Evolutionary conservation across 805 yeast species (phyloP).

Genomic region (Blastobotrys muscicola): DNA sequence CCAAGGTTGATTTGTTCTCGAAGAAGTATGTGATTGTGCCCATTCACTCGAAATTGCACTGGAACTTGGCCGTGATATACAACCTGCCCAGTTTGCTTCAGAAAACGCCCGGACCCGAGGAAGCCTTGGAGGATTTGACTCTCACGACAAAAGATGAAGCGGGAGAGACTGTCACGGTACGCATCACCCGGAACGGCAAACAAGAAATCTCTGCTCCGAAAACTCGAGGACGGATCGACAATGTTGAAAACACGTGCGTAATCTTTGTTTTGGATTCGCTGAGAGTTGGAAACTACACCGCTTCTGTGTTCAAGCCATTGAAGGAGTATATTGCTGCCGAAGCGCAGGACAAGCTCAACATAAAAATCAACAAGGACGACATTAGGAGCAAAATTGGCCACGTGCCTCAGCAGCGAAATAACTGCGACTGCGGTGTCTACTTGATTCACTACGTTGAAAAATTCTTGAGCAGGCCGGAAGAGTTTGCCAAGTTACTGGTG

Average conservation of each 20-base stretch:
- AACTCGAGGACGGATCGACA: conserved; percentile 1
- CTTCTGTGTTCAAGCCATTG: conserved; percentile 35
- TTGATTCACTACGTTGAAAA: conserved; percentile 46
- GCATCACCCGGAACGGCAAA: background rate
- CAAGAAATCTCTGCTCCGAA: background rate
- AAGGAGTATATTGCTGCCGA: conserved; percentile 54
- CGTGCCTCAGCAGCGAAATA: conserved; percentile 80
- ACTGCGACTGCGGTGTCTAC: conserved; percentile 92
- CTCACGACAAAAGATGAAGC: background rate
- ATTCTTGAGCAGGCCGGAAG: conserved; percentile 23
- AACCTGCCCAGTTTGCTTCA: conserved; percentile 29
- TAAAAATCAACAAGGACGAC: conserved; percentile 37
- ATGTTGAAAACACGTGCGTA: conserved; percentile 22
- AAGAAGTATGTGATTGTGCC: conserved; percentile 66
- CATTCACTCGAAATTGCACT: conserved; percentile 70
- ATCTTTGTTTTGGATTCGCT: conserved; percentile 71
- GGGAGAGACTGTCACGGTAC: background rate
- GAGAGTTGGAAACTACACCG: conserved; percentile 19
- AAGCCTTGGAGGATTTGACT: conserved; percentile 3
- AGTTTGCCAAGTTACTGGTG: conserved; percentile 13
- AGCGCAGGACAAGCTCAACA: conserved; percentile 52
- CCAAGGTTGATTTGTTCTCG: conserved; percentile 50
- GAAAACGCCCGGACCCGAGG: conserved; percentile 9
- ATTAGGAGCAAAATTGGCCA: conserved; percentile 41
- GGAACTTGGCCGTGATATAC: conserved; percentile 75